Base-by-base conservation (phyloP, 805 yeast species). In the Yamadazyma sp. region DNA sequence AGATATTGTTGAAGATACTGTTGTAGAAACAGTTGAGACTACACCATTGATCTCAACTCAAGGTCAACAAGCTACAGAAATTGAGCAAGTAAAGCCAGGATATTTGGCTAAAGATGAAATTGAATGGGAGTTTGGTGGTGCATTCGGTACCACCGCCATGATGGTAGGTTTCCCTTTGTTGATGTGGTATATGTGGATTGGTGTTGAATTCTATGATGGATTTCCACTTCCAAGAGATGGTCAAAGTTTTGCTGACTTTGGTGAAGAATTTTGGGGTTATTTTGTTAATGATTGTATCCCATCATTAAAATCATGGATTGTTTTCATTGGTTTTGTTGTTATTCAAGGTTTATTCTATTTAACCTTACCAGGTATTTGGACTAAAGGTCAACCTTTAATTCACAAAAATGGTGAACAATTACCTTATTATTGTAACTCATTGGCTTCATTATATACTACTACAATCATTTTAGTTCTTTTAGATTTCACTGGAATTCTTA, bases 141-240 rank as follows among this genome's bases (percentile, higher is more conserved):
- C 94, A 17, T 60, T 70, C 5, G 98, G 98, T 38, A 96, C 87
- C 31, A 39, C 81, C 14, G 91, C 89, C 5, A 91, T 93, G 98
- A 77, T 91, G 80, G 55, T 77, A 29, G 95, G 95, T 3, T 93
- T 93, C 66, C 98, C 98, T 6, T 54, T 82, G 30, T 70, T 93
- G 53, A 93, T 93, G 98, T 86, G 82, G 73, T 93, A 93, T 64
- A 83, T 93, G 93, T 91, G 96, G 94, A 80, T 91, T 36, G 75
- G 87, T 51, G 91, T 93, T 33, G 75, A 76, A 43, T 88, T 82
- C 58, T 86, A 87, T 61, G 67, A 67, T 44, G 96, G 96, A 31
- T 71, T 33, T 33, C 87, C 95, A 16, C 62, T 70, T 58, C 96
- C 96, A 3, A 54, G 57, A 0, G 69, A 56, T 4, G 78, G 65